Percentiles rank a stretch among this genome's conserved stretches.
These are phyloP conservation scores for Trichopus zeylanicus DNA, from an alignment of 116 monocot genomes.

Conservation along the genomic window DNA sequence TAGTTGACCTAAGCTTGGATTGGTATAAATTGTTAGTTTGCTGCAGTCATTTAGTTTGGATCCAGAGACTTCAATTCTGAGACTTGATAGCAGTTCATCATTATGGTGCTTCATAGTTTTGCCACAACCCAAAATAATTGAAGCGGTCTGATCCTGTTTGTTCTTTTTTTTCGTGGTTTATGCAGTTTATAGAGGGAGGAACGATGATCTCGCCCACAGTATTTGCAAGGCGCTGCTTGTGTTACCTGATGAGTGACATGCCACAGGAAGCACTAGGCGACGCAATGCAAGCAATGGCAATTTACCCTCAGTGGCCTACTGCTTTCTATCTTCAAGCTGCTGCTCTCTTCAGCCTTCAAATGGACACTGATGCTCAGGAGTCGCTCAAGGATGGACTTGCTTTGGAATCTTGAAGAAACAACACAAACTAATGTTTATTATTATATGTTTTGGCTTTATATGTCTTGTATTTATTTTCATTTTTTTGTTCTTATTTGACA, in stretches of 20 bases:
- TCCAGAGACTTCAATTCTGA: too few relatives aligned
- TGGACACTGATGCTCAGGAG: constrained; percentile 61
- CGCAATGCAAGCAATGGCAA: constrained; percentile 60
- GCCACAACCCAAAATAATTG: too few relatives aligned
- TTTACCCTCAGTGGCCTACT: constrained; percentile 59
- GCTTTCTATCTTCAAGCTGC: constrained; percentile 55
- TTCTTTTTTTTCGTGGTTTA: too few relatives aligned
- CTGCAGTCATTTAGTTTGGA: too few relatives aligned
- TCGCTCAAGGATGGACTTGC: constrained; percentile 26
- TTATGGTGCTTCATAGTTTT: too few relatives aligned
- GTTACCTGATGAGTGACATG: constrained; percentile 50
- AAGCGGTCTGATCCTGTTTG: too few relatives aligned
- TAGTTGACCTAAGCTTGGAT: background rate
- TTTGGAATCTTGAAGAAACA: constrained; percentile 46
- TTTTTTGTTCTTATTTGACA: background rate
- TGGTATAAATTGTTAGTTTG: background rate
- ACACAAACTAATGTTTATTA: constrained; percentile 9
- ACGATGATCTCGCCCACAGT: constrained; percentile 65
- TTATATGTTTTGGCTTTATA: background rate
- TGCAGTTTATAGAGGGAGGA: constrained; percentile 65
- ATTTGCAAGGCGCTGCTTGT: constrained; percentile 39
- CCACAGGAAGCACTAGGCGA: constrained; percentile 66
- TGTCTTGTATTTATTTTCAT: background rate
- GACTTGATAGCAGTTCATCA: too few relatives aligned
- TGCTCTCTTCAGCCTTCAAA: constrained; percentile 36